Evolutionary conservation across 805 yeast genomes (phyloP).

Genomic region (Starmerella vitae): DNA sequence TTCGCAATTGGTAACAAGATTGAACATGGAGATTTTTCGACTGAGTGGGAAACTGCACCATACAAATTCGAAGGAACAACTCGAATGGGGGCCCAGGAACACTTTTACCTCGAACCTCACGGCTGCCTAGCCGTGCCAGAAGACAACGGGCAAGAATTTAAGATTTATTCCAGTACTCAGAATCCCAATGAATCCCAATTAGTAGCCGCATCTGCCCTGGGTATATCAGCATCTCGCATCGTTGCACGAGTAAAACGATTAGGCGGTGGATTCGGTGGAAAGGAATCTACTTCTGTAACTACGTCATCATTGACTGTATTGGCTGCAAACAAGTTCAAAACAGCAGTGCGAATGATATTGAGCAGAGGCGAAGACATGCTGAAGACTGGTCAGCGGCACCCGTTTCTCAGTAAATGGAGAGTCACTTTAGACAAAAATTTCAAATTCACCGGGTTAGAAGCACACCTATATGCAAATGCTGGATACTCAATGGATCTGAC

Average conservation of each 20-base stretch:
- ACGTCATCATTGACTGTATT: slow-evolving; percentile 31
- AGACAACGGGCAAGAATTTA: slow-evolving; percentile 34
- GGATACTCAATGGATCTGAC: slow-evolving; percentile 40
- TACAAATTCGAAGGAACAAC: slow-evolving; percentile 30
- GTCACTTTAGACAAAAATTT: slow-evolving; percentile 33
- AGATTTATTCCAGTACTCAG: slow-evolving; percentile 34
- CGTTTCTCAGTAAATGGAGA: slow-evolving; percentile 33
- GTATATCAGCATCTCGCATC: slow-evolving; percentile 32
- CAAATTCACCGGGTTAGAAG: slow-evolving; percentile 32
- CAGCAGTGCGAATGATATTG: slow-evolving; percentile 34
- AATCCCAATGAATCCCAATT: slow-evolving; percentile 36
- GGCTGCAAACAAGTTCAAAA: slow-evolving; percentile 33
- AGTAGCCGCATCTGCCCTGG: slow-evolving; percentile 33
- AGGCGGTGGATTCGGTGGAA: slow-evolving; percentile 42
- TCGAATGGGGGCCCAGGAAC: slow-evolving; percentile 38
- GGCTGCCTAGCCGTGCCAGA: slow-evolving; percentile 33
- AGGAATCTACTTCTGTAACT: slow-evolving; percentile 34
- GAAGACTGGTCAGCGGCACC: slow-evolving; percentile 37
- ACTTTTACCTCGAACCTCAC: slow-evolving; percentile 37
- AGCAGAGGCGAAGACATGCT: slow-evolving; percentile 36
- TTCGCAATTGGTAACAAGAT: slow-evolving; percentile 29
- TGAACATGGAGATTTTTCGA: slow-evolving; percentile 32
- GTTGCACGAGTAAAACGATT: slow-evolving; percentile 33
- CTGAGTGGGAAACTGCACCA: slow-evolving; percentile 27
- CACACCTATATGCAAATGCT: slow-evolving; percentile 33